Conservation (phyloP, 768 basidiomycete species). For the Candolleomyces eurysporus region DNA sequence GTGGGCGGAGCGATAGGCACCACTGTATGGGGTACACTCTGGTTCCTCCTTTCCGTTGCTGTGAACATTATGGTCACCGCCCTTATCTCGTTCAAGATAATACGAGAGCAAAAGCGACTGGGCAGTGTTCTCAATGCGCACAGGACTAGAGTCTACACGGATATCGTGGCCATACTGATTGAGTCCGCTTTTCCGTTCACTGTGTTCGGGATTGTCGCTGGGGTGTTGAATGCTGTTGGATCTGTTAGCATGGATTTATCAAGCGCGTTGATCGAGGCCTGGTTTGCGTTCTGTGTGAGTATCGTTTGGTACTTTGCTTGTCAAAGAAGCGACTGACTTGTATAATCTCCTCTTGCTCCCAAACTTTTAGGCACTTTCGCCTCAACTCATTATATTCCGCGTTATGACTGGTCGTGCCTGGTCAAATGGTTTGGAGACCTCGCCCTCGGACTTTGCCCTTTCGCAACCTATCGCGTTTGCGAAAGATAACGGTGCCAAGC, state of each 20-base stretch:
- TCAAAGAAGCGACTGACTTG: background rate
- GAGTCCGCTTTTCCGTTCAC: no score
- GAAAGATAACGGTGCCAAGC: no score
- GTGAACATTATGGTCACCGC: no score
- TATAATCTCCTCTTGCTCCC: no score
- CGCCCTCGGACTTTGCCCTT: background rate
- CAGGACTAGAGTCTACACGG: no score
- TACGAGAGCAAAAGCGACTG: no score
- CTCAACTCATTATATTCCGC: background rate
- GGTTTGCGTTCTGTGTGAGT: background rate
- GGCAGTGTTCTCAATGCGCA: no score
- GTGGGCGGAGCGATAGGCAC: no score
- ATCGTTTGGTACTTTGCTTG: background rate
- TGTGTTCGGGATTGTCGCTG: background rate
- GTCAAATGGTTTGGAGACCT: background rate
- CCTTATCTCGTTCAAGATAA: no score
- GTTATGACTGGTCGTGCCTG: background rate
- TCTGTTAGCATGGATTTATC: background rate
- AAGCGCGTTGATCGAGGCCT: background rate
- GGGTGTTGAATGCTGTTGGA: background rate
- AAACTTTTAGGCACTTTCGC: background rate
- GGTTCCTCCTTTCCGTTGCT: no score
- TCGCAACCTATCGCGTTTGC: background rate
- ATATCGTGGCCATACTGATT: no score
- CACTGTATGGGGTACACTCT: no score